Evolutionary conservation across 1,284 basidiomycete genomes (phyloP).

Genomic region (Cryptococcus hybrid): DNA sequence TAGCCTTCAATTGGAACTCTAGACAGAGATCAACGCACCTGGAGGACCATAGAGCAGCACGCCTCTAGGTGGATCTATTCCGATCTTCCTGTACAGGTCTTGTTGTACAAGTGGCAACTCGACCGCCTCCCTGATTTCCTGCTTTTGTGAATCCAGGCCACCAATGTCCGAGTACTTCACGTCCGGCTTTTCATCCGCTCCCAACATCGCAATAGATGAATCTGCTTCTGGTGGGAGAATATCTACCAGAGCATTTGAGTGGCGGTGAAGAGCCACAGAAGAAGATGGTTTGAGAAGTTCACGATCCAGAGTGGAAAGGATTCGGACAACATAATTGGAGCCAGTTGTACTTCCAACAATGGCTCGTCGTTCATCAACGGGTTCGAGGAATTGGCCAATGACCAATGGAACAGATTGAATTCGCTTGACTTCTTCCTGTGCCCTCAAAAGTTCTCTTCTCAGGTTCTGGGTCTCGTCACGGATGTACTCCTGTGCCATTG

Average conservation of each 20-base stretch:
- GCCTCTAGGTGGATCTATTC: constrained; percentile 96
- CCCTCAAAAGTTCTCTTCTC: constrained; percentile 95
- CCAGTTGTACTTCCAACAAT: constrained; percentile 97
- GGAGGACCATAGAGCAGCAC: constrained; percentile 92
- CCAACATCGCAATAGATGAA: constrained; percentile 92
- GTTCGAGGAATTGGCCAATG: constrained; percentile 98
- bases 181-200: constrained; percentile 90
- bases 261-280: constrained; percentile 95
- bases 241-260: constrained; percentile 98
- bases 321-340: constrained; percentile 97
- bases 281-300: constrained; percentile 96
- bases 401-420: constrained; percentile 99
- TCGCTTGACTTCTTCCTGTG: constrained; percentile 98
- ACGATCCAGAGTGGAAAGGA: constrained; percentile 94
- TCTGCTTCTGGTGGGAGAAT: constrained; percentile 98
- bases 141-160: constrained; percentile 97
- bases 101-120: constrained; percentile 98
- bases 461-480: constrained; percentile 99
- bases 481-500: constrained; percentile 67
- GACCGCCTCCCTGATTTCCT: constrained; percentile 98
- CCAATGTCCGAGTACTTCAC: constrained; percentile 89
- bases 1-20: background rate
- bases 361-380: constrained; percentile 95
- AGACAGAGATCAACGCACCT: constrained; percentile 55
- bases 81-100: constrained; percentile 98